These are phyloP conservation scores for Aciculosporium take DNA, from an alignment of 2,329 filamentous ascomycete genomes.

Conservation along the genomic window DNA sequence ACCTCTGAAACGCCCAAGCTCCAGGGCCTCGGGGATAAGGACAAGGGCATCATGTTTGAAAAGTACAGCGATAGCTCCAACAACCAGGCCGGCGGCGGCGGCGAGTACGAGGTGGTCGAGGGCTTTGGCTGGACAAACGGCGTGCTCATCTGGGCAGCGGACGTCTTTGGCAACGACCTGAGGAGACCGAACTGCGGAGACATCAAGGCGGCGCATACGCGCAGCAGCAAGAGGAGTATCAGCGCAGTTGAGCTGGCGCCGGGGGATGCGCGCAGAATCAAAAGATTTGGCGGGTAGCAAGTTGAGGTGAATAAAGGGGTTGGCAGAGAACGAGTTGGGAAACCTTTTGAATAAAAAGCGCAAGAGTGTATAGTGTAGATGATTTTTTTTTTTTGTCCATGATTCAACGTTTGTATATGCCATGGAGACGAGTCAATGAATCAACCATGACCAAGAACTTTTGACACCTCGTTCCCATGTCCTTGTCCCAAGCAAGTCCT, in stretches of 20 bases:
- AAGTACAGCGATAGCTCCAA: conserved; percentile 49
- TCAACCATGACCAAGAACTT: no score
- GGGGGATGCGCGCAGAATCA: conserved; percentile 33
- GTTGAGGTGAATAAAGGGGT: not conserved
- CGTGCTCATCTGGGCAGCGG: conserved; percentile 51
- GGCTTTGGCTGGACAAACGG: conserved; percentile 61
- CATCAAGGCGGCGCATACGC: conserved; percentile 26
- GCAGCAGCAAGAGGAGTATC: conserved; percentile 13
- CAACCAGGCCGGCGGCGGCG: conserved; percentile 47
- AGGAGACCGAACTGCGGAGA: conserved; percentile 41
- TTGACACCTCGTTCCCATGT: no score
- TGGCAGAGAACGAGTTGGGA: no score
- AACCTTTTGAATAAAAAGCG: not conserved
- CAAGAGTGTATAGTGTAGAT: not conserved
- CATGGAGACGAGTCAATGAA: no score
- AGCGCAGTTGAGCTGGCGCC: conserved; percentile 32
- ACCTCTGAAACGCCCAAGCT: conserved; percentile 39
- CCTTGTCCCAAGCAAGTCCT: no score
- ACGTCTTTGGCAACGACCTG: conserved; percentile 43
- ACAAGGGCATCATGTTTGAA: conserved; percentile 52
- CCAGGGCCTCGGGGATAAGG: conserved; percentile 25
- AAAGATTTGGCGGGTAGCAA: conserved; percentile 27
- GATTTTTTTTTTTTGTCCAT: no score
- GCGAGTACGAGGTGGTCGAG: conserved; percentile 56
- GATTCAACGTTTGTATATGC: no score